phyloP scores from a whole-genome alignment of 148 eudicot genomes.

The Euryodendron excelsum region DNA sequence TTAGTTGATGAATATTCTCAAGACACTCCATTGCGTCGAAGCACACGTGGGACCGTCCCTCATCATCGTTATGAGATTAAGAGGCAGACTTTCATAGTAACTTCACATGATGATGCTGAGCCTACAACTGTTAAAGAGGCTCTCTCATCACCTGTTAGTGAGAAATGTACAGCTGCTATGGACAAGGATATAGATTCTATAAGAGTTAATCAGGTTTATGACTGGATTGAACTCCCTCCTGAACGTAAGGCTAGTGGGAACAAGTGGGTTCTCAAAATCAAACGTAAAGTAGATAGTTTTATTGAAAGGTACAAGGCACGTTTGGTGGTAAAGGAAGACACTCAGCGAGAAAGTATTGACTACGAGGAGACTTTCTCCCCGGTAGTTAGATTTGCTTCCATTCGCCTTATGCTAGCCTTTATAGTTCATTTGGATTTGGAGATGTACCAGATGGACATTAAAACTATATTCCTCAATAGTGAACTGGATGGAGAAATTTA shows the following conservation, averaged over 20 bases:
- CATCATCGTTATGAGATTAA: not conserved
- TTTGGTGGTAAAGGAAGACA: not conserved
- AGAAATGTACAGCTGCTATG: no score
- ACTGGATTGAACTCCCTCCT: constrained; percentile 8
- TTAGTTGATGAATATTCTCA: no score
- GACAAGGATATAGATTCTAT: not conserved
- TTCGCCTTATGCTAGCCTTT: not conserved
- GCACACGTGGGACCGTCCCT: not conserved
- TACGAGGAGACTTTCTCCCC: no score
- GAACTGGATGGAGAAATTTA: no score
- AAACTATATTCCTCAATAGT: no score
- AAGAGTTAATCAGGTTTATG: not conserved
- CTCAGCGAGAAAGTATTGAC: not conserved
- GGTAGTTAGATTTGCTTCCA: no score
- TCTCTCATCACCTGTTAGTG: constrained; percentile 8
- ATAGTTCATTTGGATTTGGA: not conserved
- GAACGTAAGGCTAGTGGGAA: not conserved
- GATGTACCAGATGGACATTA: no score
- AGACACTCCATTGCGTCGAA: no score
- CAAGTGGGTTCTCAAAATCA: constrained; percentile 1
- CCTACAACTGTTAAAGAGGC: not conserved
- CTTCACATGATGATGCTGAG: not conserved
- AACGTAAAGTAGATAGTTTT: not conserved
- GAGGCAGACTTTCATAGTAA: not conserved
- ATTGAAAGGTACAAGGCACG: not conserved